A percentile compares a stretch with the other conserved stretches of the same genome.
These are phyloP conservation scores for Fraxinus paxiana DNA, from an alignment of 305 asterid species.

Conservation along the genomic window DNA sequence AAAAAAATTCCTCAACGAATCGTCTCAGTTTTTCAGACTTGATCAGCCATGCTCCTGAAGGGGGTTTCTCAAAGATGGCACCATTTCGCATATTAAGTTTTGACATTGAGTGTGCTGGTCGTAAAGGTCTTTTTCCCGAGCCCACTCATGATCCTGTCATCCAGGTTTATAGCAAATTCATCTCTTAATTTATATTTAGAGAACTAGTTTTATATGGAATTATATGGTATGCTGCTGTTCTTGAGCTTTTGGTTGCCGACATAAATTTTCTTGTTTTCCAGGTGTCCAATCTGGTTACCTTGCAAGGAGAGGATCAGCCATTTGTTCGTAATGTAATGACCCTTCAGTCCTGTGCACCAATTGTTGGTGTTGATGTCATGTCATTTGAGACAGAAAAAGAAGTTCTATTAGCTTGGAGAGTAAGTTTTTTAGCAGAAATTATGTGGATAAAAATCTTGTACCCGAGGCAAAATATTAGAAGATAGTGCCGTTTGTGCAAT, in stretches of 20 bases:
- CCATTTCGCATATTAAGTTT: conserved; percentile 97
- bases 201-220: background rate
- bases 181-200: background rate
- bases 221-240: conserved; percentile 22
- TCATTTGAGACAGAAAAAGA: conserved; percentile 90
- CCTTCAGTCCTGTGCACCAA: conserved; percentile 92
- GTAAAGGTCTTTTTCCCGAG: conserved; percentile 95
- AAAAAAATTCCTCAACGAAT: conserved; percentile 33
- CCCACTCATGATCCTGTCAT: conserved; percentile 97
- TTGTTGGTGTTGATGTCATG: conserved; percentile 98
- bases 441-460: conserved; percentile 6
- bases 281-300: conserved; percentile 90
- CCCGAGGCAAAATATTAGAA: conserved; percentile 11
- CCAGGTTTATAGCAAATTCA: conserved; percentile 50
- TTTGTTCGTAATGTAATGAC: conserved; percentile 96
- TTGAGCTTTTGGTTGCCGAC: conserved; percentile 21
- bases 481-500: background rate
- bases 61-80: conserved; percentile 96
- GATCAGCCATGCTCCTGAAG: conserved; percentile 91
- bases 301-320: conserved; percentile 93
- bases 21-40: conserved; percentile 63
- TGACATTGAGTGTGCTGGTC: conserved; percentile 98
- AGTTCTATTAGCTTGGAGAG: conserved; percentile 97
- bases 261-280: conserved; percentile 32
- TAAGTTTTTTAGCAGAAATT: conserved; percentile 33